Evolutionary conservation across 257 asterid species (phyloP).

Genomic region (Handroanthus guayacan): DNA sequence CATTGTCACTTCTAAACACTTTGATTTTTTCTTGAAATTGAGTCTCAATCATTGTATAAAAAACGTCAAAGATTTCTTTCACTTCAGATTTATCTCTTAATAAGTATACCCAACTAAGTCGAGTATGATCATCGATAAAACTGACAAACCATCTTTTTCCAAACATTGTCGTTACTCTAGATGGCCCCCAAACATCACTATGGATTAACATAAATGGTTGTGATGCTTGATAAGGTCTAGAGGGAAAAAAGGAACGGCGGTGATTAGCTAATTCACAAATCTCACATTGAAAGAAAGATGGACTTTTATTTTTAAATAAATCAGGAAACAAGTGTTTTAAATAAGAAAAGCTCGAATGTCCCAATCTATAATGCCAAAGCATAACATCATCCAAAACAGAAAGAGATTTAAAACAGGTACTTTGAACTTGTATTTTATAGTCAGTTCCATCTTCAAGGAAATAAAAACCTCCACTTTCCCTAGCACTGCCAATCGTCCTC

Average conservation of each 20-base stretch:
- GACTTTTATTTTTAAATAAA: constrained; percentile 10
- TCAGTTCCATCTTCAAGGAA: not conserved
- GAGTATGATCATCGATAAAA: constrained; percentile 22
- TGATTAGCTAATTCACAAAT: constrained; percentile 2
- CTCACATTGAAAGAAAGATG: constrained; percentile 22
- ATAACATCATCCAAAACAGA: not conserved
- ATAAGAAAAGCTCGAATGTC: constrained; percentile 27
- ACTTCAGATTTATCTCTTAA: not conserved
- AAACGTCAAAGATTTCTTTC: not conserved
- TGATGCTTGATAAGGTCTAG: not conserved
- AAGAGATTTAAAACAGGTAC: not conserved
- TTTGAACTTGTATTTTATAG: not conserved
- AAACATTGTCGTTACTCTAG: not conserved
- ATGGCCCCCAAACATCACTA: constrained; percentile 21
- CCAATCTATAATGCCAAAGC: constrained; percentile 11
- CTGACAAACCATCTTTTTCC: constrained; percentile 16
- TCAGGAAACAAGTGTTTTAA: constrained; percentile 20
- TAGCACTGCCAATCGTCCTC: not conserved
- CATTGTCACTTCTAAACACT: not conserved
- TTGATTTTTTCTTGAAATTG: not conserved
- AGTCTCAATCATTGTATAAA: not conserved
- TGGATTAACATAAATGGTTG: constrained; percentile 9
- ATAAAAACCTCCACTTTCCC: not conserved
- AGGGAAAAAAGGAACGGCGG: not conserved
- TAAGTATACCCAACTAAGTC: constrained; percentile 12